Evolutionary conservation across 441 rosid genomes (phyloP).

Genomic region (Sinapis alba): DNA sequence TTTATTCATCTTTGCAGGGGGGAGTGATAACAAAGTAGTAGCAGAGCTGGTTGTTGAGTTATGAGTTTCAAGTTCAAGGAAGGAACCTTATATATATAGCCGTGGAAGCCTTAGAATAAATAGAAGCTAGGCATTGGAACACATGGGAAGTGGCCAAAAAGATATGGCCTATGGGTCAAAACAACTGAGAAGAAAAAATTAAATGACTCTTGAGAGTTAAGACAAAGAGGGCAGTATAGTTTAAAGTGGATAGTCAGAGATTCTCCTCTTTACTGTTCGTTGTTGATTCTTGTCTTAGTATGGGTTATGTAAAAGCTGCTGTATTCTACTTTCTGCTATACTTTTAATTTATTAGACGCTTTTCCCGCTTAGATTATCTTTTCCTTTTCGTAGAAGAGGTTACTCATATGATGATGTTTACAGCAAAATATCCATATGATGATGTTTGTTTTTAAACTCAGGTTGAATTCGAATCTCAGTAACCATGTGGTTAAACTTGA

Average conservation of each 20-base stretch:
- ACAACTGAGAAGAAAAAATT: conserved; percentile 38
- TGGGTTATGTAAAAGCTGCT: conserved; percentile 22
- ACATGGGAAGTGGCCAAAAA: conserved; percentile 43
- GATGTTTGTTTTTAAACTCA: background rate
- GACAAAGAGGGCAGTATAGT: conserved; percentile 63
- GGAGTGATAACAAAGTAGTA: background rate
- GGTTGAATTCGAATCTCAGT: background rate
- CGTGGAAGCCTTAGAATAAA: conserved; percentile 31
- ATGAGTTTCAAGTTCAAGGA: conserved; percentile 41
- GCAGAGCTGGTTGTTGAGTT: conserved; percentile 31
- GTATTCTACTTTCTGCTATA: conserved; percentile 13
- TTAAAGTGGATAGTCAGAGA: conserved; percentile 57
- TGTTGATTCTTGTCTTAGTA: conserved; percentile 32
- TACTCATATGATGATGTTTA: background rate
- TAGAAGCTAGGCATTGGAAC: conserved; percentile 30
- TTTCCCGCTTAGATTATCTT: background rate
- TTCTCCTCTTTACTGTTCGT: conserved; percentile 37
- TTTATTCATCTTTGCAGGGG: conserved; percentile 52
- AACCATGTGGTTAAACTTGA: background rate
- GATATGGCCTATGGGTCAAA: conserved; percentile 64
- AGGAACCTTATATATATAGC: conserved; percentile 35
- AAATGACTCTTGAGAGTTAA: conserved; percentile 42
- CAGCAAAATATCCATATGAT: background rate
- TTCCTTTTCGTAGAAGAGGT: background rate
- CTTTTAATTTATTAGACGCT: background rate